Conservation (phyloP, 2,329 filamentous ascomycete genomes). For the Nothopassalora personata region DNA sequence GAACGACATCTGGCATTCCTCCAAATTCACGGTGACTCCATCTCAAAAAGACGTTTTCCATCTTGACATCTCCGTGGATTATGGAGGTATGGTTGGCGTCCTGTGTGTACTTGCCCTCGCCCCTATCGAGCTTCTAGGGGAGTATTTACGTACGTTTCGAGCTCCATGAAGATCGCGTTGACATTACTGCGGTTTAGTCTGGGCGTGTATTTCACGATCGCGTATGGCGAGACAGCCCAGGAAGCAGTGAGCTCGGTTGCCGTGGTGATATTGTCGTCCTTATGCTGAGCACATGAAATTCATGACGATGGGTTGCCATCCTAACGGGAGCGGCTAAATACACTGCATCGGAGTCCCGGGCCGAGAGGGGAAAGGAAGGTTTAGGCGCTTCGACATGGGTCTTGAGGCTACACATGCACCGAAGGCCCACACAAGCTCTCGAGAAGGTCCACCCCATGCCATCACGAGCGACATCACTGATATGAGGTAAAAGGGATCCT, state of each 20-base stretch:
- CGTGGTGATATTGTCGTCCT: background rate
- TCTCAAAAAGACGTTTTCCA: slow-evolving; percentile 16
- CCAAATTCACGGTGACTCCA: slow-evolving; percentile 8
- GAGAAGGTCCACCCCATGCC: background rate
- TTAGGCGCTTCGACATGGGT: background rate
- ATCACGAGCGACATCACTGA: background rate
- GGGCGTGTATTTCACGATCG: background rate
- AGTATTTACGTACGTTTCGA: background rate
- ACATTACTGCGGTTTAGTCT: background rate
- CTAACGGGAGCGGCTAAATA: background rate
- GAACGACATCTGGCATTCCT: slow-evolving; percentile 15
- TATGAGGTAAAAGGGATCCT: background rate
- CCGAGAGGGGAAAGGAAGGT: background rate
- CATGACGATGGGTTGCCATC: background rate
- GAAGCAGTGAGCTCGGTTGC: background rate
- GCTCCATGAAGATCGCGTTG: background rate
- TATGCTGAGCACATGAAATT: background rate
- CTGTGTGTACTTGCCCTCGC: slow-evolving; percentile 7
- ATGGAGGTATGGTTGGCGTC: slow-evolving; percentile 5
- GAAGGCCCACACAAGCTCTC: background rate
- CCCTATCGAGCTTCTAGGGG: background rate
- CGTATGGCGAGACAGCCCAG: background rate
- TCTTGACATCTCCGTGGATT: slow-evolving; percentile 23
- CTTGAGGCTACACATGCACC: background rate
- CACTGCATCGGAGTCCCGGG: background rate